Evolutionary conservation across 257 asterid genomes (phyloP).

Genomic region (Echites panduratus): DNA sequence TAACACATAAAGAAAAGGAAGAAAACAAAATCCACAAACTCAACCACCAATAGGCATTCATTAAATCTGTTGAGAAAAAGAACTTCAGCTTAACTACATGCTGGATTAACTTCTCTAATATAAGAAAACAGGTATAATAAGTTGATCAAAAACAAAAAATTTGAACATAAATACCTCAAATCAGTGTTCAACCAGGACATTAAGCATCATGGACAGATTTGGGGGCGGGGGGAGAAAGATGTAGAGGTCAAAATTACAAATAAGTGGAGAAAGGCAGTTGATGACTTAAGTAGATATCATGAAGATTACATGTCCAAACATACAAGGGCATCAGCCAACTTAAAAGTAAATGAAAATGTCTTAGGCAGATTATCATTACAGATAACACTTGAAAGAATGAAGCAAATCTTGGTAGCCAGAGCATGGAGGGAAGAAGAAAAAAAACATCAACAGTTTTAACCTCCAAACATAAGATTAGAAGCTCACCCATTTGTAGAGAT

Average conservation of each 20-base stretch:
- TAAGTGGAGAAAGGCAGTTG: not conserved
- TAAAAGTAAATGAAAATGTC: not conserved
- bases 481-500: slow-evolving; percentile 84
- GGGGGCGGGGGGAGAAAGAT: not conserved
- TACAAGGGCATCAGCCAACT: not conserved
- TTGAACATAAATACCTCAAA: not conserved
- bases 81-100: not conserved
- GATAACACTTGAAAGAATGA: too few relatives aligned
- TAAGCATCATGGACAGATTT: not conserved
- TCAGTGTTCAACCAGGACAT: not conserved
- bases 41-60: not conserved
- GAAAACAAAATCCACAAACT: not conserved
- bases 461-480: slow-evolving; percentile 11
- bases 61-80: not conserved
- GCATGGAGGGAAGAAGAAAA: not conserved
- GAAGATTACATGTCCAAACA: not conserved
- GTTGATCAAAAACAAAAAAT: not conserved
- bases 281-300: not conserved
- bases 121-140: not conserved
- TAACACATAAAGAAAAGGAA: not conserved
- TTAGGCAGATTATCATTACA: not conserved
- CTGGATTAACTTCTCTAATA: not conserved
- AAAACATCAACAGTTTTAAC: not conserved
- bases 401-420: not conserved
- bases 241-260: not conserved